Evolutionary conservation across 352 stramenopile genomes (phyloP).

Genomic region (Pythium vanterpoolii): DNA sequence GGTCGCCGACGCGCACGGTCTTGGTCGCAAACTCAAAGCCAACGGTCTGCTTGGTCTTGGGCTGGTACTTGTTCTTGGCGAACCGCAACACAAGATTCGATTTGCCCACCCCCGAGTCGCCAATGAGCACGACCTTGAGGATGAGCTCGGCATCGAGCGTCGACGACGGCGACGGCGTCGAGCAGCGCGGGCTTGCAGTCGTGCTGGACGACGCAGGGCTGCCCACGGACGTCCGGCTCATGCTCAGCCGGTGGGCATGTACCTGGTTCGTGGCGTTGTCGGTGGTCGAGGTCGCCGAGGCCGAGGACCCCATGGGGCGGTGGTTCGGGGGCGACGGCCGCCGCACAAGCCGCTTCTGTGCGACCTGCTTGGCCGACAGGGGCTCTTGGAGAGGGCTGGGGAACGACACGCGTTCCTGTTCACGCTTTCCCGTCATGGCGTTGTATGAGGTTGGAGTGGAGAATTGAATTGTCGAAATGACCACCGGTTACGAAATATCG

Average conservation of each 20-base stretch:
- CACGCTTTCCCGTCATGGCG: slow-evolving; percentile 33
- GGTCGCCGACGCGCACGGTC: slow-evolving; percentile 78
- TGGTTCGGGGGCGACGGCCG: background rate
- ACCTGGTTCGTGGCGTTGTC: background rate
- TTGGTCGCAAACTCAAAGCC: slow-evolving; percentile 89
- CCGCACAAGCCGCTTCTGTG: slow-evolving; percentile 42
- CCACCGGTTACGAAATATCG: background rate
- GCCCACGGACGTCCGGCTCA: slow-evolving; percentile 20
- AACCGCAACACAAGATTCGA: slow-evolving; percentile 87
- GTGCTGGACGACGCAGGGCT: slow-evolving; percentile 34
- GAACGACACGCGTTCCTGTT: slow-evolving; percentile 24
- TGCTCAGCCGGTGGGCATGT: slow-evolving; percentile 38
- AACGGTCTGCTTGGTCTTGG: slow-evolving; percentile 74
- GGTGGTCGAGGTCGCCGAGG: background rate
- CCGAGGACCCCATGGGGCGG: background rate
- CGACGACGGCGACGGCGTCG: slow-evolving; percentile 29
- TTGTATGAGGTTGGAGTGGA: background rate
- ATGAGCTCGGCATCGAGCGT: slow-evolving; percentile 47
- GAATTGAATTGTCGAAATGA: background rate
- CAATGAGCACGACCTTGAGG: slow-evolving; percentile 88
- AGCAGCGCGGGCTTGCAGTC: slow-evolving; percentile 51
- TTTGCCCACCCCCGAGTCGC: slow-evolving; percentile 86
- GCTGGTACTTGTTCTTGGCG: slow-evolving; percentile 87
- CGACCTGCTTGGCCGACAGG: slow-evolving; percentile 61
- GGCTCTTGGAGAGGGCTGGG: slow-evolving; percentile 45